Percentiles rank a stretch among this genome's conserved stretches.
Evolutionary conservation across 371 early-diverging fungal species (phyloP).

Genomic region (Syncephalis plumigaleata): DNA sequence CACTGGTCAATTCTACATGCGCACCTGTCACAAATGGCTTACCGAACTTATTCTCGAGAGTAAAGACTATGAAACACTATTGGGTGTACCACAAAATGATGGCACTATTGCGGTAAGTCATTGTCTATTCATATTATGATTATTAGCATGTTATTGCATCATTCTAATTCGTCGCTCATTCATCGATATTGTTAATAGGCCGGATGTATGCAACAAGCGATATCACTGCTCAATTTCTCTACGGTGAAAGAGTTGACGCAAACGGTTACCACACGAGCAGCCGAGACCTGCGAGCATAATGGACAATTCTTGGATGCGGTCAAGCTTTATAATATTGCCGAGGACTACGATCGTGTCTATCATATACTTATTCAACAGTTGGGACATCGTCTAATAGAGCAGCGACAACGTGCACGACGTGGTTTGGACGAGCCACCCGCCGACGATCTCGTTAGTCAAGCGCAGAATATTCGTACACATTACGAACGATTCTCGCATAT

Average conservation of each 20-base stretch:
- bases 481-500: slow-evolving; percentile 25
- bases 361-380: slow-evolving; percentile 55
- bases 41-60: slow-evolving; percentile 21
- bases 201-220: slow-evolving; percentile 44
- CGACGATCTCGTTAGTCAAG: slow-evolving; percentile 1
- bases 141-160: too few relatives aligned
- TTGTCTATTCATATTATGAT: too few relatives aligned
- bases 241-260: slow-evolving; percentile 33
- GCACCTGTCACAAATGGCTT: slow-evolving; percentile 19
- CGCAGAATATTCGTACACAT: slow-evolving; percentile 8
- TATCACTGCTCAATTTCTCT: slow-evolving; percentile 31
- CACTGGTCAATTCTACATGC: slow-evolving; percentile 16
- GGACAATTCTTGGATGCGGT: slow-evolving; percentile 57
- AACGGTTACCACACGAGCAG: slow-evolving; percentile 39
- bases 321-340: slow-evolving; percentile 49
- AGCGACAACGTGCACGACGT: slow-evolving; percentile 4
- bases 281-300: slow-evolving; percentile 39
- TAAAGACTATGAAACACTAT: slow-evolving; percentile 29
- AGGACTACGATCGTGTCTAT: slow-evolving; percentile 59
- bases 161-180: too few relatives aligned
- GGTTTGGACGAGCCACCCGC: slow-evolving; percentile 4
- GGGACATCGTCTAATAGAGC: slow-evolving; percentile 36
- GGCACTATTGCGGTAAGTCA: slow-evolving; percentile 8
- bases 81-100: slow-evolving; percentile 28
- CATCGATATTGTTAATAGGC: too few relatives aligned